Percentiles rank a stretch among this genome's conserved stretches.
Conservation (phyloP, 139 green algal genomes). For the Micractinium sp. region DNA sequence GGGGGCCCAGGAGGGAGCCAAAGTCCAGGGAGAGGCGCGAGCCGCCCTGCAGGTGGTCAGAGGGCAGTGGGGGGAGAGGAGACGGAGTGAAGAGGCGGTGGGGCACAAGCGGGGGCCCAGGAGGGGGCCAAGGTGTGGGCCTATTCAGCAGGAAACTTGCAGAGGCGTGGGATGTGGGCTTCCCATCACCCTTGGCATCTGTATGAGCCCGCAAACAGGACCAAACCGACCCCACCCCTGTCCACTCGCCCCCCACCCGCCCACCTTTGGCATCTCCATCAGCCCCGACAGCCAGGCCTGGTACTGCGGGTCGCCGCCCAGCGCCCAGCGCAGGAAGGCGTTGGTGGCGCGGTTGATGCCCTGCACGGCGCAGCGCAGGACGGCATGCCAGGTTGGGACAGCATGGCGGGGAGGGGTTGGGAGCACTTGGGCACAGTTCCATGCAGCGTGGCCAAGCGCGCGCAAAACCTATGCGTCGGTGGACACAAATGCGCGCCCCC, state of each 20-base stretch:
- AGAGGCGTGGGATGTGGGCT: too few relatives aligned
- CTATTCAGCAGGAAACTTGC: too few relatives aligned
- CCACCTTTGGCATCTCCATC: constrained; percentile 28
- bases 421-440: too few relatives aligned
- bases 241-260: too few relatives aligned
- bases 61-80: background rate
- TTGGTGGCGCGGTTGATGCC: constrained; percentile 25
- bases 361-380: background rate
- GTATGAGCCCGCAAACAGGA: background rate
- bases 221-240: too few relatives aligned
- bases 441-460: too few relatives aligned
- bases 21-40: constrained; percentile 81
- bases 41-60: background rate
- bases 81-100: background rate
- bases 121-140: too few relatives aligned
- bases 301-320: background rate
- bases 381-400: background rate
- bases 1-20: constrained; percentile 74
- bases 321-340: constrained; percentile 16
- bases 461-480: too few relatives aligned
- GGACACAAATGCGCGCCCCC: too few relatives aligned
- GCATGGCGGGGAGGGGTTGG: background rate
- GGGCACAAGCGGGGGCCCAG: background rate
- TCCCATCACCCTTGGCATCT: constrained; percentile 15
- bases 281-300: constrained; percentile 25